Conservation (phyloP, 1,284 basidiomycete species). For the Meira miltonrushii region DNA sequence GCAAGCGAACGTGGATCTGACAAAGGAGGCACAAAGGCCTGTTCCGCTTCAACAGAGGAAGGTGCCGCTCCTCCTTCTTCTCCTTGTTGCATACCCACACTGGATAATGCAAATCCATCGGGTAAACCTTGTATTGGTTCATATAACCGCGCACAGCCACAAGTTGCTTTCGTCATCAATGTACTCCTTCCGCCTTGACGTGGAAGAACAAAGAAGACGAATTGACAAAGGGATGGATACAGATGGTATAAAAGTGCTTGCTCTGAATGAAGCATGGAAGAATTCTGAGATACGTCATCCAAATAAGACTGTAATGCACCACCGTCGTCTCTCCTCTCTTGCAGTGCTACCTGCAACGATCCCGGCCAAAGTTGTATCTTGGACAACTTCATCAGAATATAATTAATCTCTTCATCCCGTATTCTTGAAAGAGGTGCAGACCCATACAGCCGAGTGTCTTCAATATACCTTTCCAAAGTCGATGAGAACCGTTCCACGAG, state of each 20-base stretch:
- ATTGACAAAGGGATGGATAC: neutral
- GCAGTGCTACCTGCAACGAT: neutral
- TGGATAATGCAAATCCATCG: no score
- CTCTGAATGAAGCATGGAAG: neutral
- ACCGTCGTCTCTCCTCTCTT: neutral
- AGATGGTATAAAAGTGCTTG: neutral
- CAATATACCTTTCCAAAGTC: neutral
- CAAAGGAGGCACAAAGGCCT: no score
- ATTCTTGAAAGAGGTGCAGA: neutral
- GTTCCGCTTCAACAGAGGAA: no score
- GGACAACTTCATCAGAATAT: neutral
- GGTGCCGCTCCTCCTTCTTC: no score
- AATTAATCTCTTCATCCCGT: conserved; percentile 1
- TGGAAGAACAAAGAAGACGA: neutral
- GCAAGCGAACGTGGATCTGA: no score
- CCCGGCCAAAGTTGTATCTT: neutral
- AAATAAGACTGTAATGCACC: neutral
- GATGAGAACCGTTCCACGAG: neutral
- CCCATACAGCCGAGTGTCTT: neutral
- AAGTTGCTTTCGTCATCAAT: neutral
- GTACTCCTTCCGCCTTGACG: neutral
- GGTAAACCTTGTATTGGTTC: no score
- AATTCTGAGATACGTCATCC: neutral
- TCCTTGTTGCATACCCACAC: no score
- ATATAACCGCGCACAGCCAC: neutral